Percentiles rank a stretch among this genome's conserved stretches.
These are phyloP conservation scores for Monascus ruber DNA, from an alignment of 2,329 filamentous ascomycete genomes.

Conservation along the genomic window DNA sequence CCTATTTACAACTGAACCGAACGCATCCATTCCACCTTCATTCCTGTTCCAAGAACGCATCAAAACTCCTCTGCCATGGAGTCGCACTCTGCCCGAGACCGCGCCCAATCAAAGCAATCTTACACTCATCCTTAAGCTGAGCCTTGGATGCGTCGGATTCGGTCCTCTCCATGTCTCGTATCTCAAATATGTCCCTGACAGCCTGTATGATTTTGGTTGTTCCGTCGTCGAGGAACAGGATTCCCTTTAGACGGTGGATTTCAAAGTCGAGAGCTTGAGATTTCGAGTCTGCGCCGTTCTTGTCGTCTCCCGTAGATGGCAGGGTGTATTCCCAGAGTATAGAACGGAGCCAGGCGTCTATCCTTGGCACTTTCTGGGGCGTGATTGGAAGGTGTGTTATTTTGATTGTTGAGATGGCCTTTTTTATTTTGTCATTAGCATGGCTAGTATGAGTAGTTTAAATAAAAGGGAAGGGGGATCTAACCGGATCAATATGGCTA, in stretches of 20 bases:
- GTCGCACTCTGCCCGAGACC: conserved; percentile 24
- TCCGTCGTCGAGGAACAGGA: conserved; percentile 55
- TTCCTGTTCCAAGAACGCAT: conserved; percentile 13
- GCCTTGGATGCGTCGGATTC: conserved; percentile 10
- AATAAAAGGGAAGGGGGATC: conserved; percentile 16
- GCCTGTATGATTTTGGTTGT: conserved; percentile 71
- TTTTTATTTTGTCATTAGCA: conserved; percentile 2
- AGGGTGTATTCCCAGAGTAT: conserved; percentile 63
- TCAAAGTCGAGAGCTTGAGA: conserved; percentile 45
- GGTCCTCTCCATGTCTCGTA: conserved; percentile 49
- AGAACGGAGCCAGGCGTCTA: conserved; percentile 74
- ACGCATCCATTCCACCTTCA: background rate
- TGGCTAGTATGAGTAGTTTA: conserved; percentile 6
- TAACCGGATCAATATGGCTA: conserved; percentile 78
- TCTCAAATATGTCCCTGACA: conserved; percentile 86
- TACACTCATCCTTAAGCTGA: conserved; percentile 17
- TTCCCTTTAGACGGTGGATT: conserved; percentile 79
- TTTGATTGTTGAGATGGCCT: conserved; percentile 77
- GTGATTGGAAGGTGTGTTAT: conserved; percentile 54
- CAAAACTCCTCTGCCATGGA: conserved; percentile 26
- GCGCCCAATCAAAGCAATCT: conserved; percentile 38
- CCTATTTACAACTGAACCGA: too few relatives aligned
- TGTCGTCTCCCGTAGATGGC: conserved; percentile 6
- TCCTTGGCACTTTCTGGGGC: conserved; percentile 44
- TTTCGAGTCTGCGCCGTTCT: conserved; percentile 6